phyloP scores from a whole-genome alignment of 2,329 filamentous ascomycete genomes.

The Talaromyces sp. region DNA sequence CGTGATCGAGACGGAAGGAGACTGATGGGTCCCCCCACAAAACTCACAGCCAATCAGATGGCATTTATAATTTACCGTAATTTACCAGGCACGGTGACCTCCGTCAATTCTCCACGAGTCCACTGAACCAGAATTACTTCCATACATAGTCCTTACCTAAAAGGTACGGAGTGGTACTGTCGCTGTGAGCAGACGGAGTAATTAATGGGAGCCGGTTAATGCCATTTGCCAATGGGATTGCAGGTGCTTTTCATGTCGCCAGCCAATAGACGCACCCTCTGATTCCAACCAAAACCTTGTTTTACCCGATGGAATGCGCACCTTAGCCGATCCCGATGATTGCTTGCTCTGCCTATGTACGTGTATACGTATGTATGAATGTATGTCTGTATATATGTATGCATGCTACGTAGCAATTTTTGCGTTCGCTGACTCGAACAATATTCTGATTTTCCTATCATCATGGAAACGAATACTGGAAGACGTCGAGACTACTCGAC shows the following conservation, averaged over 20 bases:
- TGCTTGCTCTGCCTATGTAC: neutral
- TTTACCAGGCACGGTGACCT: neutral
- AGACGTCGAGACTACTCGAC: too few species aligned
- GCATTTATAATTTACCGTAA: neutral
- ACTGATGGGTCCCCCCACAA: neutral
- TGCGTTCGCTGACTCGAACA: too few species aligned
- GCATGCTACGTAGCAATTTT: too few species aligned
- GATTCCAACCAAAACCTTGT: neutral
- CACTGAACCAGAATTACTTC: neutral
- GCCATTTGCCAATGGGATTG: too few species aligned
- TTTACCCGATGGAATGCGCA: neutral
- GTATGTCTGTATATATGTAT: too few species aligned
- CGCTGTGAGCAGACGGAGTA: neutral
- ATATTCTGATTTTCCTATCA: too few species aligned
- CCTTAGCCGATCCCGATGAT: slow-evolving; percentile 11
- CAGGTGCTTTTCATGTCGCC: too few species aligned
- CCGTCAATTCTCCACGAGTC: neutral
- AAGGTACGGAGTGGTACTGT: neutral
- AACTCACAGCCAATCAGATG: neutral
- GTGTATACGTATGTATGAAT: too few species aligned
- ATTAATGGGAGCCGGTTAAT: neutral
- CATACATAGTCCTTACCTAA: too few species aligned
- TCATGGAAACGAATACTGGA: too few species aligned
- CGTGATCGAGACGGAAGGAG: neutral
- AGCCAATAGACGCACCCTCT: neutral